Evolutionary conservation across 148 eudicot genomes (phyloP), one percentile per base, ranked within the genome.

Genomic region (Fagopyrum esculentum): DNA sequence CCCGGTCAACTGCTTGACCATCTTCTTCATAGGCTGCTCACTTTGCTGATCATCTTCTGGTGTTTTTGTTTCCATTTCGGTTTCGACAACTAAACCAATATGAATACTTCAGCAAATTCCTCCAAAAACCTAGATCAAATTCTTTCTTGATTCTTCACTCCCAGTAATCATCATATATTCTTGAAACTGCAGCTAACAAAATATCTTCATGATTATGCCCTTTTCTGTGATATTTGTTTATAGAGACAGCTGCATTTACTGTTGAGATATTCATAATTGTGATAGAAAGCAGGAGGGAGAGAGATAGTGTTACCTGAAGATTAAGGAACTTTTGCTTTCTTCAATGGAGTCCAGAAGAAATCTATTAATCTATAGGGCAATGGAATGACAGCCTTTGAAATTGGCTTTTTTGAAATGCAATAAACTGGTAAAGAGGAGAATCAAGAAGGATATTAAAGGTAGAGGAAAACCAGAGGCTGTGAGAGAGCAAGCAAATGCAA

Each of bases 1-100:
- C 7, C 83, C 86, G 2, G 82, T 80, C 52, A 84, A 50, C 49
- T 86, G 89, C 72, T 86, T 86, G 79, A 69, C 78, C 52, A 81
- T 83, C 84, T 81, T 83, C 80, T 26, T 75, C 72, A 15, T 1
- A 9, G 13, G 26, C 72, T 60, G 26, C 60, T 55, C 59, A 55
- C 59, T 55, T 55, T 55, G 5, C 19, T 55, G 6, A 11, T n/a
- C 16, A 55, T 55, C 60, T 55, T 5, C 26, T 55, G 60, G 22
- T 55, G 60, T 55, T 55, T 13, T 17, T 55, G 60, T 55, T 16
- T 6, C 60, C 60, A 55, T 55, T 55, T 15, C n/a, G n/a, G n/a
- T n/a, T n/a, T n/a, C n/a, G n/a, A n/a, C n/a, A n/a, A n/a, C n/a
- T n/a, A n/a, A n/a, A n/a, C n/a, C n/a, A n/a, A n/a, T n/a, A 22